Evolutionary conservation across 2,329 filamentous ascomycete genomes (phyloP).

Genomic region (Coniochaeta sp.): DNA sequence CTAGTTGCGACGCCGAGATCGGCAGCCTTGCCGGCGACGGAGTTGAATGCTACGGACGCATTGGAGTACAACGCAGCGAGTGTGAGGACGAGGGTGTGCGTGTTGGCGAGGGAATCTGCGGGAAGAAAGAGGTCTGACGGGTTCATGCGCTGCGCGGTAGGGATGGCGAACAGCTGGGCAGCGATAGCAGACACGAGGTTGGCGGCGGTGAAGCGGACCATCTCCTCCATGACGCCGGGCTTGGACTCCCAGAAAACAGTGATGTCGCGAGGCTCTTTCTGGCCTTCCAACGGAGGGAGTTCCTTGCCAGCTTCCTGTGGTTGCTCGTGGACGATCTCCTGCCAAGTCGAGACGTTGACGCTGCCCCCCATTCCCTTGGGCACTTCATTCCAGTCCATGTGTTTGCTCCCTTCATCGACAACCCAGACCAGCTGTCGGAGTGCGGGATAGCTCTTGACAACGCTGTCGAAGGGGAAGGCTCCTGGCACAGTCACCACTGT

Average conservation of each 20-base stretch:
- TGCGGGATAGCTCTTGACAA: slow-evolving; percentile 60
- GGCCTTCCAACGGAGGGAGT: slow-evolving; percentile 55
- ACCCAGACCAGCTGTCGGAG: slow-evolving; percentile 85
- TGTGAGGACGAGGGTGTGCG: slow-evolving; percentile 72
- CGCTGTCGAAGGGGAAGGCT: slow-evolving; percentile 69
- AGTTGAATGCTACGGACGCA: slow-evolving; percentile 79
- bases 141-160: slow-evolving; percentile 64
- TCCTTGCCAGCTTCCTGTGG: slow-evolving; percentile 50
- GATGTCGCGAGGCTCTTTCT: slow-evolving; percentile 44
- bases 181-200: slow-evolving; percentile 87
- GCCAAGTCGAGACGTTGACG: slow-evolving; percentile 85
- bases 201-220: slow-evolving; percentile 72
- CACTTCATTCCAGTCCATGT: slow-evolving; percentile 92
- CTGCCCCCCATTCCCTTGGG: slow-evolving; percentile 68
- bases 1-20: slow-evolving; percentile 67
- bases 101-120: slow-evolving; percentile 70
- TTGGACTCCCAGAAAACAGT: slow-evolving; percentile 60
- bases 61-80: slow-evolving; percentile 80
- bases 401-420: slow-evolving; percentile 79
- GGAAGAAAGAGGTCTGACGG: slow-evolving; percentile 77
- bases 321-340: slow-evolving; percentile 72
- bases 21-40: slow-evolving; percentile 66
- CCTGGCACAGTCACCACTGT: slow-evolving; percentile 79
- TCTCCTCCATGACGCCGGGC: slow-evolving; percentile 48
- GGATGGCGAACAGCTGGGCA: slow-evolving; percentile 68